Evolutionary conservation across 352 stramenopile genomes (phyloP).

Genomic region (Phytopythium oedochilum): DNA sequence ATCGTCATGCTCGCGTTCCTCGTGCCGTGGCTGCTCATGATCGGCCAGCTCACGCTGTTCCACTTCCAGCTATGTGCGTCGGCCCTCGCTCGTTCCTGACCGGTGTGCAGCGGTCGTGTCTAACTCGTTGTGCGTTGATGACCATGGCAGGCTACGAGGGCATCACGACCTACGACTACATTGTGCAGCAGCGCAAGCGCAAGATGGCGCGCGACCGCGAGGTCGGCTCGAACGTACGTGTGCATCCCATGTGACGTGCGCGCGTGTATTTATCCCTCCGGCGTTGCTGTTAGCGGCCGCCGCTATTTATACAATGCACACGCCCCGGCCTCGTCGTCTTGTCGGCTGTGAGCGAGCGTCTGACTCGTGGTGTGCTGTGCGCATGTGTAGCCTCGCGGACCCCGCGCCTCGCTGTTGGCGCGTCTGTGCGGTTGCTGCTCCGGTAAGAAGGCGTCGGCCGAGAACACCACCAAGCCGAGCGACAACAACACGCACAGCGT

Average conservation of each 20-base stretch:
- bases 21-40: conserved; percentile 71
- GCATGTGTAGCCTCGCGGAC: neutral
- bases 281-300: neutral
- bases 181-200: conserved; percentile 77
- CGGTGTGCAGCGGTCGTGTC: neutral
- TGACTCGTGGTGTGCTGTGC: neutral
- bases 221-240: conserved; percentile 53
- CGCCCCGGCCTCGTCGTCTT: neutral
- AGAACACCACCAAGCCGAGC: conserved; percentile 29
- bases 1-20: conserved; percentile 62
- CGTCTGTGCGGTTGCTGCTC: conserved; percentile 2
- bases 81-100: neutral
- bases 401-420: neutral
- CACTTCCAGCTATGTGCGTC: conserved; percentile 81
- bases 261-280: neutral
- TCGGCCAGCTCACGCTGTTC: conserved; percentile 74
- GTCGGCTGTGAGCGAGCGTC: neutral
- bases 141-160: conserved; percentile 58
- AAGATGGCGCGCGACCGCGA: conserved; percentile 58
- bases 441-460: neutral
- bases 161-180: conserved; percentile 87
- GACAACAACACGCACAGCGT: conserved; percentile 47
- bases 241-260: conserved; percentile 36
- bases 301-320: conserved; percentile 6
- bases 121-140: neutral